Base-by-base conservation (phyloP, 768 basidiomycete genomes). In the Xanthoconium stramineum region DNA sequence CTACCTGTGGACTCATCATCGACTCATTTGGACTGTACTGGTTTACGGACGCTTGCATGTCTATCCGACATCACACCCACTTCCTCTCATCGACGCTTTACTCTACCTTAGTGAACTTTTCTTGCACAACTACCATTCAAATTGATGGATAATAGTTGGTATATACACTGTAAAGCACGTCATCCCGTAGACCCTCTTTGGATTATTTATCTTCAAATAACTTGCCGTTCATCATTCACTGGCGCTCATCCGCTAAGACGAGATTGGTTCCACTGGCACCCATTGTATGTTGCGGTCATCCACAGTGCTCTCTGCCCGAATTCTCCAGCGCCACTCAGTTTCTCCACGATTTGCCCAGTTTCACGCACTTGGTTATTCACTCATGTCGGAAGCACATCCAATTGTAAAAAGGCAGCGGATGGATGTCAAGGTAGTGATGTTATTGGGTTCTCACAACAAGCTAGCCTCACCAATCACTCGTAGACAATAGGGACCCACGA, bases 401-500 rank as follows among this genome's bases (percentile, higher is more conserved):
- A 67, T 67, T 12, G 61, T 63, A 1, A 80, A 80, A 63, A 78
- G 64, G 59, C 73, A 71, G 57, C 82, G 76, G 68, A 75, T 79
- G 73, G 72, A 74, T 35, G 69, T 73, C 54, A 78, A 76, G 63
- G 71, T 75, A 24, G 42, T 65, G 43, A 56, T 61, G 47, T 20
- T 37, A 36, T 52, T 36, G 45, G 33, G 42, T 46, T 28, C 32
- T 30, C 48, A 20, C 24, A 32, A 33, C 11, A 28, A 33, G 8
- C 6, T 36, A 37, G 24, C 17, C 47, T 53, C 50, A 48, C 55
- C 11, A 11, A 10, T 52, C 43, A 30, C 39, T 17, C 36, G 24
- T 46, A 93, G 90, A 73, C 84, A 39, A 96, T 98, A 65, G 94
- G 94, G 35, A 97, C 95, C 2, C 94, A 98, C 72, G 92, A 89